Conservation (phyloP, 345 rosid genomes). For the Sonneratia alba region DNA sequence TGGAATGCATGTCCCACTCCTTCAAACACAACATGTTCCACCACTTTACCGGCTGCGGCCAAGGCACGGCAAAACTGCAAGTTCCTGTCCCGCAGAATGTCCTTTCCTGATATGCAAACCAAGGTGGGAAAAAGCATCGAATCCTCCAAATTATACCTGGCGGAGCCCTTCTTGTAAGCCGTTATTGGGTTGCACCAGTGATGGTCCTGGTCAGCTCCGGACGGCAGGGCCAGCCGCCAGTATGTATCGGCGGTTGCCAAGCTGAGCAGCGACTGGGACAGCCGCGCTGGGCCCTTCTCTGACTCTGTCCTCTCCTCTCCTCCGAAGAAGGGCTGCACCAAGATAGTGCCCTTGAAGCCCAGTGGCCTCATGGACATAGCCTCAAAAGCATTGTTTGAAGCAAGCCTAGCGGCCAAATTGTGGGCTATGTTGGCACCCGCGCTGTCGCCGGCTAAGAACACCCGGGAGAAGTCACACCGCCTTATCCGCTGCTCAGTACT, state of each 20-base stretch:
- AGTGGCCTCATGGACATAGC: constrained; percentile 7
- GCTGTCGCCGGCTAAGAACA: constrained; percentile 59
- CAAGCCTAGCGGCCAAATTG: constrained; percentile 28
- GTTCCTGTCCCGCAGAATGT: constrained; percentile 54
- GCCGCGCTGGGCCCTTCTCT: constrained; percentile 37
- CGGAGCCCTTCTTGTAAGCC: constrained; percentile 6
- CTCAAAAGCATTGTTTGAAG: constrained; percentile 10
- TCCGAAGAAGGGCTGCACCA: constrained; percentile 65
- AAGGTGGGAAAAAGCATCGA: constrained; percentile 22
- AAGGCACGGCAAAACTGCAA: constrained; percentile 37
- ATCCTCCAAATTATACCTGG: constrained; percentile 12
- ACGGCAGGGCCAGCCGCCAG: constrained; percentile 64
- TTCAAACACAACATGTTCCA: constrained; percentile 36
- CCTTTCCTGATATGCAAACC: constrained; percentile 67
- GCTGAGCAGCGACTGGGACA: constrained; percentile 37
- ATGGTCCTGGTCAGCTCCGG: constrained; percentile 52
- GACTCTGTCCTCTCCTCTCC: constrained; percentile 43
- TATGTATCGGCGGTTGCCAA: constrained; percentile 51
- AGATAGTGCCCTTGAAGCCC: constrained; percentile 31
- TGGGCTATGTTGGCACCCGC: constrained; percentile 62
- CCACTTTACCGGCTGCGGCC: constrained; percentile 24
- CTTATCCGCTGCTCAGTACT: constrained; percentile 22
- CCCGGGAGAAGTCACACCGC: constrained; percentile 24
- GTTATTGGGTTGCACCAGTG: constrained; percentile 55
- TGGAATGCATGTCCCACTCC: constrained; percentile 90